These are phyloP conservation scores for Raphanus hybrid DNA, from an alignment of 441 rosid genomes.

Conservation along the genomic window DNA sequence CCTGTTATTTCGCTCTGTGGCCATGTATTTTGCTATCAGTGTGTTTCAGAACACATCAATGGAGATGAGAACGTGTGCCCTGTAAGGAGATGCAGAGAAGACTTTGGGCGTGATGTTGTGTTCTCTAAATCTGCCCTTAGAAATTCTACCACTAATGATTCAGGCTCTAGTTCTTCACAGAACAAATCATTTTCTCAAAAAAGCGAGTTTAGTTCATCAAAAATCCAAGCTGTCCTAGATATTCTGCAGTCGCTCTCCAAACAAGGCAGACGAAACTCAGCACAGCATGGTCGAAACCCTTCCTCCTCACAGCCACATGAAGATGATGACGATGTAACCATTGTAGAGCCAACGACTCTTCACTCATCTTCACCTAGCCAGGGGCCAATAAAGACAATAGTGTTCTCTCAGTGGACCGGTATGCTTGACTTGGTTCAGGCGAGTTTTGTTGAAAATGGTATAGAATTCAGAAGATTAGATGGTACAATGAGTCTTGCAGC, in stretches of 20 bases:
- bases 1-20: constrained; percentile 5
- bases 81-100: background rate
- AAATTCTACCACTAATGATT: background rate
- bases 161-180: constrained; percentile 1
- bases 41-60: background rate
- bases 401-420: constrained; percentile 96
- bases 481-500: constrained; percentile 82
- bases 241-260: constrained; percentile 1
- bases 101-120: background rate
- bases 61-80: constrained; percentile 7
- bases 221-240: background rate
- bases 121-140: constrained; percentile 6
- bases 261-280: constrained; percentile 10
- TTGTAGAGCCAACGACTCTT: constrained; percentile 45
- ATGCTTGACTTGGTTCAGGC: constrained; percentile 86
- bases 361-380: constrained; percentile 48
- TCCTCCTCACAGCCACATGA: background rate
- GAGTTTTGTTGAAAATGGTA: constrained; percentile 52
- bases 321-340: constrained; percentile 27
- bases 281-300: background rate
- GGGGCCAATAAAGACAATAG: constrained; percentile 72
- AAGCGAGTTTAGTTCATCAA: constrained; percentile 5
- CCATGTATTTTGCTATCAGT: constrained; percentile 7
- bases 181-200: background rate
- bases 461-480: constrained; percentile 86